Percentiles rank a stretch among this genome's conserved stretches.
phyloP scores from a whole-genome alignment of 768 basidiomycete species.

The Boletellus emodensis region DNA sequence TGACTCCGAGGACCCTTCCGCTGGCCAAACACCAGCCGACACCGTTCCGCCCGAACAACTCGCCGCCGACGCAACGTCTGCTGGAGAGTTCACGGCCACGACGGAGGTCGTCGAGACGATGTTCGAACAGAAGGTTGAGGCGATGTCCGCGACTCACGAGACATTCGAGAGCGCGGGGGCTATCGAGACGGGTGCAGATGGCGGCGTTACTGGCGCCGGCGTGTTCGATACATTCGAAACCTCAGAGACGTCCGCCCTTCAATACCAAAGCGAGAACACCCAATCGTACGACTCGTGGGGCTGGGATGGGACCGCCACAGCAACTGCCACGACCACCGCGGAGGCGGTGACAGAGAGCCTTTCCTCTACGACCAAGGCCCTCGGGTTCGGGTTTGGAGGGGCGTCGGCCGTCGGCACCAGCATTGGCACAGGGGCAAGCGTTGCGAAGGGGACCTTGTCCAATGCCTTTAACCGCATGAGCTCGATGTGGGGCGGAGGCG shows the following conservation, averaged over 20 bases:
- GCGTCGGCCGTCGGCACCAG: too few relatives aligned
- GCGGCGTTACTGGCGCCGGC: background rate
- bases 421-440: too few relatives aligned
- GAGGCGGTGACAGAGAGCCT: too few relatives aligned
- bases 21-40: constrained; percentile 28
- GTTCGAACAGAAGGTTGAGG: constrained; percentile 9
- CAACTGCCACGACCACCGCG: too few relatives aligned
- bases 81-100: background rate
- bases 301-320: background rate
- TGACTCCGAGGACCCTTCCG: constrained; percentile 1
- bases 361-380: background rate
- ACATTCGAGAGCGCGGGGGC: constrained; percentile 2
- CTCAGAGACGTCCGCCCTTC: background rate
- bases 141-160: constrained; percentile 1
- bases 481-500: background rate
- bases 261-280: background rate
- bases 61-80: constrained; percentile 1
- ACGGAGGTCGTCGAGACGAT: constrained; percentile 3
- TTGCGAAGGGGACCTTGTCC: background rate
- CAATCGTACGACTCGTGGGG: background rate
- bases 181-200: background rate
- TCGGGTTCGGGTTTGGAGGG: background rate
- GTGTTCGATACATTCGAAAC: background rate
- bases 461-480: background rate
- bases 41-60: constrained; percentile 23